phyloP scores from a whole-genome alignment of 108 stramenopile species.

The Mayamaea pseudoterrestris region DNA sequence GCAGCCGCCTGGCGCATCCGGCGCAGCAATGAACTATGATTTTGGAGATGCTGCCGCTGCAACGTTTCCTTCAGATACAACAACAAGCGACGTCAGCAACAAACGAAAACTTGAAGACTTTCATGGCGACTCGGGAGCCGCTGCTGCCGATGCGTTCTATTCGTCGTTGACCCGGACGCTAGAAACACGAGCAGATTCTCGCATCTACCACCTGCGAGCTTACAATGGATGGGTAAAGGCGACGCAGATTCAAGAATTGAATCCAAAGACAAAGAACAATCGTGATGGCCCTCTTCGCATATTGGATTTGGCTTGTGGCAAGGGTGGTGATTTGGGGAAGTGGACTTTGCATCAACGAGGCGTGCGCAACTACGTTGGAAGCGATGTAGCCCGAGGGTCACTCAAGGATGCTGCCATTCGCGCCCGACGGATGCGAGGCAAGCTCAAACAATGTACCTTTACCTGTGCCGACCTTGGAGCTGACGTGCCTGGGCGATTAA shows the following conservation, averaged over 20 bases:
- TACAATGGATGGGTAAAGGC: constrained; percentile 99
- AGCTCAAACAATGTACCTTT: constrained; percentile 49
- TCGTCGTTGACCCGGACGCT: constrained; percentile 48
- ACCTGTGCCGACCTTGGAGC: constrained; percentile 78
- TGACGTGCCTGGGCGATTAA: constrained; percentile 75
- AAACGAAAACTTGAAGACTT: constrained; percentile 15
- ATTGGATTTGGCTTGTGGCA: constrained; percentile 96
- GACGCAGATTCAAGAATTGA: constrained; percentile 75
- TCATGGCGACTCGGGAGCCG: constrained; percentile 65
- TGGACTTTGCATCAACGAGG: constrained; percentile 65
- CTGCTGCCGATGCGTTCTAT: constrained; percentile 79
- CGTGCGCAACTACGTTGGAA: constrained; percentile 84
- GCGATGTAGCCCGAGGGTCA: constrained; percentile 93
- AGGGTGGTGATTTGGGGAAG: constrained; percentile 97
- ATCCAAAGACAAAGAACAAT: constrained; percentile 17
- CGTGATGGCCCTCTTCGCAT: constrained; percentile 55
- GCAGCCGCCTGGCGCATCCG: constrained; percentile 20
- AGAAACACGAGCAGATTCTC: constrained; percentile 73
- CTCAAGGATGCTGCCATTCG: constrained; percentile 88
- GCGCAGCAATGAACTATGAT: too few species aligned
- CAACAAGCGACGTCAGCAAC: not conserved
- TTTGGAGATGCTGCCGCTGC: too few species aligned
- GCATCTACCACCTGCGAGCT: constrained; percentile 86
- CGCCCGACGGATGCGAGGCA: constrained; percentile 45
- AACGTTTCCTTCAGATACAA: not conserved